These are phyloP conservation scores for Salvia miltiorrhiza DNA, from an alignment of 257 asterid species.

Conservation along the genomic window DNA sequence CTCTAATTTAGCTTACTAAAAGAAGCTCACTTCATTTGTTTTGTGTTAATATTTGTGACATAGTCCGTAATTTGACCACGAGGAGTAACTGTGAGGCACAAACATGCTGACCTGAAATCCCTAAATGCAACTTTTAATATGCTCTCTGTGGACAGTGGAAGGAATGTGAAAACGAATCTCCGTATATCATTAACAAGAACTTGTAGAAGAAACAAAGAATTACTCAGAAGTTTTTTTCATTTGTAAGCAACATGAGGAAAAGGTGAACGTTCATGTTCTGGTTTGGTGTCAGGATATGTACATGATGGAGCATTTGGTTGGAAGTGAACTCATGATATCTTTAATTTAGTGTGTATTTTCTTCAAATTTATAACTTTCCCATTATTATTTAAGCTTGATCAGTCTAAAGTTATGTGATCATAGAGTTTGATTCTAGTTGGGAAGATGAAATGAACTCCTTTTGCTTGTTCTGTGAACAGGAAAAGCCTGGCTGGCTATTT, in stretches of 20 bases:
- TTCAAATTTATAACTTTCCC: neutral
- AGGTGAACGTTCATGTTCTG: neutral
- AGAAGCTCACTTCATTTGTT: neutral
- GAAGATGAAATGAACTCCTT: neutral
- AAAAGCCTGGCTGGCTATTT: neutral
- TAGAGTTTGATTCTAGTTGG: neutral
- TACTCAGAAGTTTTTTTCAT: neutral
- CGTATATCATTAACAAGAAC: neutral
- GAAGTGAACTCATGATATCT: neutral
- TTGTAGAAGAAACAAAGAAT: neutral
- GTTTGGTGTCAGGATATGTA: neutral
- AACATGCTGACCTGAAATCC: neutral
- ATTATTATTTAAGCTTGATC: neutral
- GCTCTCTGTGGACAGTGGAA: neutral
- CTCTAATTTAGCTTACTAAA: neutral
- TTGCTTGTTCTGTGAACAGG: neutral
- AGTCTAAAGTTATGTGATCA: neutral
- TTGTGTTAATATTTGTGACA: neutral
- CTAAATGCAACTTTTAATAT: neutral
- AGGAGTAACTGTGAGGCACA: neutral
- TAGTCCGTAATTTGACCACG: too few relatives aligned
- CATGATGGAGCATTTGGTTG: neutral
- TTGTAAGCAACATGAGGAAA: neutral
- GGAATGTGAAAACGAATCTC: neutral
- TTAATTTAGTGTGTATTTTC: neutral